Evolutionary conservation across 169 alveolate genomes (phyloP).

Genomic region (Plasmodium inui): DNA sequence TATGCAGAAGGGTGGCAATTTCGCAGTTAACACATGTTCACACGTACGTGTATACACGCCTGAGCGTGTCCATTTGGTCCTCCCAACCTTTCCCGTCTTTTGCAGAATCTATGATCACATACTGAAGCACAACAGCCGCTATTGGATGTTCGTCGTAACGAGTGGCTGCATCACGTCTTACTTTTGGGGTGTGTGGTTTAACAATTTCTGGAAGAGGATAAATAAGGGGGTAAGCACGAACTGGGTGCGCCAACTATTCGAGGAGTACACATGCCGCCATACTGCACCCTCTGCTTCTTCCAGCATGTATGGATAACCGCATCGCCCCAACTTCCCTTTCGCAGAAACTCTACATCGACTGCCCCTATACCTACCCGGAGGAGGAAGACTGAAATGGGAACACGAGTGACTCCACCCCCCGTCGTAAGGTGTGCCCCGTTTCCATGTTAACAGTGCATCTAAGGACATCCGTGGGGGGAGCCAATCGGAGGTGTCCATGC

Average conservation of each 20-base stretch:
- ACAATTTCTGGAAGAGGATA: slow-evolving; percentile 57
- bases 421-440: neutral
- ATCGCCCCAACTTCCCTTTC: neutral
- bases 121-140: slow-evolving; percentile 55
- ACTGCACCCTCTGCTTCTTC: neutral
- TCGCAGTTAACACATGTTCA: neutral
- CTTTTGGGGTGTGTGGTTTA: slow-evolving; percentile 74
- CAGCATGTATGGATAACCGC: neutral
- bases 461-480: neutral
- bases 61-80: neutral
- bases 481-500: neutral
- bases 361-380: slow-evolving; percentile 71
- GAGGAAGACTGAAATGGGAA: slow-evolving; percentile 38
- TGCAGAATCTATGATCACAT: slow-evolving; percentile 67
- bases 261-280: neutral
- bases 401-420: neutral
- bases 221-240: slow-evolving; percentile 57
- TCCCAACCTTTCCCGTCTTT: neutral
- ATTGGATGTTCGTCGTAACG: slow-evolving; percentile 65
- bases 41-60: neutral
- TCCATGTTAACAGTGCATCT: neutral
- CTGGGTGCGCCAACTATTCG: neutral
- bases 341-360: slow-evolving; percentile 67
- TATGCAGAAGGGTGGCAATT: neutral
- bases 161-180: slow-evolving; percentile 72